A percentile compares a stretch with the other conserved stretches of the same genome.
phyloP scores from a whole-genome alignment of 345 rosid species.

The Salix koriyanagi region DNA sequence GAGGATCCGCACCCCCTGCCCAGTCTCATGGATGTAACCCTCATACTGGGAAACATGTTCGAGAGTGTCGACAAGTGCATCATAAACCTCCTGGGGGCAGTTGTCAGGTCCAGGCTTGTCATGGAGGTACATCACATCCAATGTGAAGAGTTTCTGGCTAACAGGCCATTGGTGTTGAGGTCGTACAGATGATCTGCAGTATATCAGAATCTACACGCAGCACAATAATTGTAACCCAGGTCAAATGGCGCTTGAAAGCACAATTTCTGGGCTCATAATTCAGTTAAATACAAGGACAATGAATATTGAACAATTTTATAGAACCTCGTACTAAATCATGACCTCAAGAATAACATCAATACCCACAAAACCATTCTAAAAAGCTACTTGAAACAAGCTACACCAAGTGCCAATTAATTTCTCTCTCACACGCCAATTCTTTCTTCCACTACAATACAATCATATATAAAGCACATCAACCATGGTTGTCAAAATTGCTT shows the following conservation, averaged over 20 bases:
- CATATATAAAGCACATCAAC: no score
- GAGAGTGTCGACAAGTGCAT: slow-evolving; percentile 68
- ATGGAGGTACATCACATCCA: slow-evolving; percentile 90
- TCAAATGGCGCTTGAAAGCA: background rate
- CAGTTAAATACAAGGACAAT: no score
- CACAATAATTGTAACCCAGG: background rate
- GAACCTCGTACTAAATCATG: no score
- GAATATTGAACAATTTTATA: no score
- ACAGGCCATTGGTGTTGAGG: slow-evolving; percentile 74
- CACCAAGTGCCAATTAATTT: no score
- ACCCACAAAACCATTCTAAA: no score
- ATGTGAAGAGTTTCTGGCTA: slow-evolving; percentile 72
- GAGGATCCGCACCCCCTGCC: slow-evolving; percentile 66
- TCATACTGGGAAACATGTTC: slow-evolving; percentile 79
- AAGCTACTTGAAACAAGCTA: no score
- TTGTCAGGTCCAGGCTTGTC: slow-evolving; percentile 86
- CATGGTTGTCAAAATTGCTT: no score
- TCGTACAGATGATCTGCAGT: slow-evolving; percentile 74
- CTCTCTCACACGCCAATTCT: no score
- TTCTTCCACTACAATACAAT: no score
- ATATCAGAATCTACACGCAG: slow-evolving; percentile 51
- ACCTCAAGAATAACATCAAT: no score
- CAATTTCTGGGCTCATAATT: background rate
- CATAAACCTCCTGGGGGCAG: slow-evolving; percentile 85
- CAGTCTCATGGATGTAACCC: slow-evolving; percentile 80